Evolutionary conservation across 768 basidiomycete genomes (phyloP).

Genomic region (Leccinum disarticulatum): DNA sequence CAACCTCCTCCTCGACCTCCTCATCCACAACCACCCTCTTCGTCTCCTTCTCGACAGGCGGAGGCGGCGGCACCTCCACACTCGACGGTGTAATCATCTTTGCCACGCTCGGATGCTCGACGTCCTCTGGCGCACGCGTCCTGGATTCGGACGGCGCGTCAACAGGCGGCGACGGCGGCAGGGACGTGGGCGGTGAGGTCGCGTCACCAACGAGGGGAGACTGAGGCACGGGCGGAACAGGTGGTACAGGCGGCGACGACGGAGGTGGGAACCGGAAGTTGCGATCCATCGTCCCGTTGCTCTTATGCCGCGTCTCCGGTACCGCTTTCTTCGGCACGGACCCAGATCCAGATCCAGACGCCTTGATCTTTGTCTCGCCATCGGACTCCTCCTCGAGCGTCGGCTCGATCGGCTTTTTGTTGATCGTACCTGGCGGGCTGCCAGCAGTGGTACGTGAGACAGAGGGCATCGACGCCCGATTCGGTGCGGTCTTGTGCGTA

Average conservation of each 20-base stretch:
- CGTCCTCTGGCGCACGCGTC: constrained; percentile 3
- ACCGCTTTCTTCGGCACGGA: constrained; percentile 24
- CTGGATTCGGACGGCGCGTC: constrained; percentile 23
- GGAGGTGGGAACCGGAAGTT: constrained; percentile 67
- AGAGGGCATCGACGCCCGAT: constrained; percentile 69
- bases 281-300: constrained; percentile 75
- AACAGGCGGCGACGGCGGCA: constrained; percentile 27
- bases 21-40: constrained; percentile 39
- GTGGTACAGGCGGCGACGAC: constrained; percentile 7
- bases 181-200: constrained; percentile 13
- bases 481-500: constrained; percentile 38
- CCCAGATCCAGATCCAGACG: too few relatives aligned
- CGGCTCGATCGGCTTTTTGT: too few relatives aligned
- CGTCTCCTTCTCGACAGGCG: constrained; percentile 73
- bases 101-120: constrained; percentile 15
- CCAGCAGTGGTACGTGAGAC: constrained; percentile 43
- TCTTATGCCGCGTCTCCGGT: constrained; percentile 37
- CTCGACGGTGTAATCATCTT: constrained; percentile 47
- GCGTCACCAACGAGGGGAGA: constrained; percentile 18
- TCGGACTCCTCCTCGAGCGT: constrained; percentile 25
- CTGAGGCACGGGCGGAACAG: constrained; percentile 6
- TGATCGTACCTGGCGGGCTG: constrained; percentile 1
- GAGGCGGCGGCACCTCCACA: constrained; percentile 75
- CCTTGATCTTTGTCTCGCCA: constrained; percentile 35
- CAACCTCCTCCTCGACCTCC: constrained; percentile 70